A percentile compares a stretch with the other conserved stretches of the same genome.
phyloP scores from a whole-genome alignment of 2,329 filamentous ascomycete genomes.

The Monosporascus sp. region DNA sequence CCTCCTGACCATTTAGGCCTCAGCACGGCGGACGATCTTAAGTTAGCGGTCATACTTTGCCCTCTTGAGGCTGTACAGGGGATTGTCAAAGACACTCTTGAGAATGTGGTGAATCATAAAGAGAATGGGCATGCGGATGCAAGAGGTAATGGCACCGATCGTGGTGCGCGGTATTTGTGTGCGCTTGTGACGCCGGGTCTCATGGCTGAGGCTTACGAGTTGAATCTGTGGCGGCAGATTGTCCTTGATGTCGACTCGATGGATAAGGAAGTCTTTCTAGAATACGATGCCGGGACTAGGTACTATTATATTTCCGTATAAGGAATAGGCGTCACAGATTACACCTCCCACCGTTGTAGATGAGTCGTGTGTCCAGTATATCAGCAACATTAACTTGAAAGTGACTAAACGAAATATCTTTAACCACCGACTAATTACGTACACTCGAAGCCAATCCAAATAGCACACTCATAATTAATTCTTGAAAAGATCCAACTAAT shows the following conservation, averaged over 20 bases:
- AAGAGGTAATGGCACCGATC: constrained; percentile 3
- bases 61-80: constrained; percentile 7
- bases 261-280: constrained; percentile 35
- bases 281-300: constrained; percentile 38
- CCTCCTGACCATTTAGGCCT: constrained; percentile 2
- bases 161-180: constrained; percentile 27
- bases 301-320: constrained; percentile 32
- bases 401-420: no score
- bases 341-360: no score
- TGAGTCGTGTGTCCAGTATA: no score
- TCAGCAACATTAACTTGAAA: no score
- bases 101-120: constrained; percentile 2
- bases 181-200: constrained; percentile 30
- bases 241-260: constrained; percentile 30
- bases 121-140: constrained; percentile 12
- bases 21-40: constrained; percentile 11
- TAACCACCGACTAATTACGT: no score
- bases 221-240: constrained; percentile 34
- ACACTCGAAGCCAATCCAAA: no score
- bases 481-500: no score
- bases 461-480: no score
- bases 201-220: constrained; percentile 32
- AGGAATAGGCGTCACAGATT: no score
- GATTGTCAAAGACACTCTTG: neutral
- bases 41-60: constrained; percentile 30